A percentile compares a stretch with the other conserved stretches of the same genome.
Evolutionary conservation across 192 early-diverging fungal genomes (phyloP).

Genomic region (Gamsiella multidivaricata): DNA sequence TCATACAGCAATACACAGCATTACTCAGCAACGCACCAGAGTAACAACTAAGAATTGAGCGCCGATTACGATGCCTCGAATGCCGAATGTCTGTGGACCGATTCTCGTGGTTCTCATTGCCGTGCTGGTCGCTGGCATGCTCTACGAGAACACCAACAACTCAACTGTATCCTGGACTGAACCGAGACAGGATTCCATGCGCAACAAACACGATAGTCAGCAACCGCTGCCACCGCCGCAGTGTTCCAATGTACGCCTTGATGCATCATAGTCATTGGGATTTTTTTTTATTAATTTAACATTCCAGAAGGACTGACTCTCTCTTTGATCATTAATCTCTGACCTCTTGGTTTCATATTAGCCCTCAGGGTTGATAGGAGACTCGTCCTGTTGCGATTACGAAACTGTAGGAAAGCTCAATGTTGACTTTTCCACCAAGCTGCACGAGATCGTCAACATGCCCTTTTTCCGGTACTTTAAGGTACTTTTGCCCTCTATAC

Average conservation of each 20-base stretch:
- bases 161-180: neutral
- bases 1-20: neutral
- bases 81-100: slow-evolving; percentile 14
- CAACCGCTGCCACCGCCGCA: slow-evolving; percentile 13
- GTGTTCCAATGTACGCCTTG: slow-evolving; percentile 33
- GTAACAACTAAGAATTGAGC: neutral
- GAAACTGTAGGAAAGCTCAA: slow-evolving; percentile 83
- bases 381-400: slow-evolving; percentile 76
- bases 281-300: too few relatives aligned
- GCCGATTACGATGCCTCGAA: slow-evolving; percentile 11
- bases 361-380: slow-evolving; percentile 68
- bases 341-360: slow-evolving; percentile 12
- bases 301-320: too few relatives aligned
- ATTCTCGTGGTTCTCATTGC: slow-evolving; percentile 40
- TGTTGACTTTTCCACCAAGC: slow-evolving; percentile 69
- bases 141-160: slow-evolving; percentile 16
- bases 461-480: slow-evolving; percentile 94
- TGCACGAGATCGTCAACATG: slow-evolving; percentile 83
- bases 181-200: neutral
- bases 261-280: neutral
- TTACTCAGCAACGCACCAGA: neutral
- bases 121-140: slow-evolving; percentile 35
- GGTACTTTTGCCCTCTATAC: too few relatives aligned
- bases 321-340: too few relatives aligned
- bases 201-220: neutral